Evolutionary conservation across 2,329 filamentous ascomycete genomes (phyloP).

Genomic region (Alternaria sp.): DNA sequence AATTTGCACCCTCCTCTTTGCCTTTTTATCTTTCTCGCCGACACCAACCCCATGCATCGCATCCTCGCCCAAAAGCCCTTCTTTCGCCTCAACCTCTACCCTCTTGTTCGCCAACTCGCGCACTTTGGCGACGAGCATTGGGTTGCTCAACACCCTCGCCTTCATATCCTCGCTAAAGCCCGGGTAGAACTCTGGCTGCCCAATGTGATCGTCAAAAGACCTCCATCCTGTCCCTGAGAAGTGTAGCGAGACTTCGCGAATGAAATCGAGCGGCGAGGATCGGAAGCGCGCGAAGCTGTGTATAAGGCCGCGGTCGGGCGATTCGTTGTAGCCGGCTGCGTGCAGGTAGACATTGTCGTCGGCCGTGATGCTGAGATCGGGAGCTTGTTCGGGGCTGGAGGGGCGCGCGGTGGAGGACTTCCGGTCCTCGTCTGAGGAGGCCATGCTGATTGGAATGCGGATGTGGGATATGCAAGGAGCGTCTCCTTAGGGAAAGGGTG

Average conservation of each 20-base stretch:
- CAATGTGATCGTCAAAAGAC: constrained; percentile 87
- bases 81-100: constrained; percentile 75
- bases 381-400: constrained; percentile 39
- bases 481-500: constrained; percentile 4
- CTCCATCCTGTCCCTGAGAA: constrained; percentile 95
- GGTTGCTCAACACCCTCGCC: constrained; percentile 73
- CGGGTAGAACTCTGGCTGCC: constrained; percentile 89
- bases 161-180: constrained; percentile 95
- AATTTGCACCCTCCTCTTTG: constrained; percentile 72
- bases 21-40: constrained; percentile 62
- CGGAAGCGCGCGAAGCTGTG: constrained; percentile 88
- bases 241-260: constrained; percentile 91
- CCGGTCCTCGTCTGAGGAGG: constrained; percentile 21
- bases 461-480: neutral
- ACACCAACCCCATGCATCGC: constrained; percentile 46
- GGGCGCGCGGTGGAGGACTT: constrained; percentile 13
- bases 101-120: constrained; percentile 76
- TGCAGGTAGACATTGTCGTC: constrained; percentile 54
- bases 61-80: constrained; percentile 67
- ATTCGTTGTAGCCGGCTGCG: constrained; percentile 50
- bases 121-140: constrained; percentile 77
- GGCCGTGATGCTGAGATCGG: constrained; percentile 55
- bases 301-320: constrained; percentile 72
- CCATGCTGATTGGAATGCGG: constrained; percentile 15
- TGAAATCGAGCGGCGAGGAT: constrained; percentile 74